A percentile compares a stretch with the other conserved stretches of the same genome.
Conservation (phyloP, 2,329 filamentous ascomycete genomes). For the Teratosphaeria viscida region DNA sequence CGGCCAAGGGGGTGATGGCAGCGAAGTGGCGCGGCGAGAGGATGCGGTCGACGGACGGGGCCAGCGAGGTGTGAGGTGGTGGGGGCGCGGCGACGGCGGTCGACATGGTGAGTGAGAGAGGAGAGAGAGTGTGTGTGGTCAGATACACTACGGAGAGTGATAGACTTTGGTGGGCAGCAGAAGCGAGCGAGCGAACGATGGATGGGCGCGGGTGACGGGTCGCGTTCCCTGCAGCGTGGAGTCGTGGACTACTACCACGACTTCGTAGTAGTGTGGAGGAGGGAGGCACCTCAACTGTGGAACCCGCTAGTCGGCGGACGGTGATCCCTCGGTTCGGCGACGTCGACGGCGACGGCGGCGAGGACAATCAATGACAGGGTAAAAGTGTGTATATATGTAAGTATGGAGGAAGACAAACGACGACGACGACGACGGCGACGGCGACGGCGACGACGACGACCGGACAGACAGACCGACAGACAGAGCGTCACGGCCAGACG, state of each 20-base stretch:
- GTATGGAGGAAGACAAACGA: not conserved
- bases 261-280: not conserved
- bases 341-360: not conserved
- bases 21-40: slow-evolving; percentile 33
- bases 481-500: not conserved
- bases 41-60: slow-evolving; percentile 24
- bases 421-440: not conserved
- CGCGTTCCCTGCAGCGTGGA: not conserved
- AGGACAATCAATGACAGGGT: not conserved
- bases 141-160: not conserved
- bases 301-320: not conserved
- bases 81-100: slow-evolving; percentile 36
- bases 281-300: not conserved
- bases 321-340: not conserved
- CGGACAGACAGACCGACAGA: not conserved
- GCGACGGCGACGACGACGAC: not conserved
- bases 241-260: not conserved
- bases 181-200: not conserved
- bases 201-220: not conserved
- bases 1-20: slow-evolving; percentile 28
- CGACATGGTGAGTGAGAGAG: slow-evolving; percentile 29
- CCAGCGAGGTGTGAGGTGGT: slow-evolving; percentile 26
- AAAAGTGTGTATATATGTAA: not conserved
- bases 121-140: not conserved
- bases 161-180: not conserved